Percentiles rank a stretch among this genome's conserved stretches.
phyloP scores from a whole-genome alignment of 164 flowering plant genomes.

The Nelumbo lutea region DNA sequence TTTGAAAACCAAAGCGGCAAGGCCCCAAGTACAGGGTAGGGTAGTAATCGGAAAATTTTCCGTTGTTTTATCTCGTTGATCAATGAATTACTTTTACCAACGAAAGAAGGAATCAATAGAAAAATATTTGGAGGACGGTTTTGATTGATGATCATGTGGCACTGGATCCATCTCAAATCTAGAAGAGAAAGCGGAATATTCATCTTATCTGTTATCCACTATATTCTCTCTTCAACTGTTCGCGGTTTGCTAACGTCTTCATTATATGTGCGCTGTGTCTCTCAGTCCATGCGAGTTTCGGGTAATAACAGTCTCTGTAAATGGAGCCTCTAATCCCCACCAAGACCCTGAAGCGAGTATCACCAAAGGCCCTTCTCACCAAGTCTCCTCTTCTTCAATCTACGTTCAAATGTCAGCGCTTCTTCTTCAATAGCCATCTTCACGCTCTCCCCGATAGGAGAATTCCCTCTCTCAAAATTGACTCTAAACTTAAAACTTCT shows the following conservation, averaged over 20 bases:
- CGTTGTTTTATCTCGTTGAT: no score
- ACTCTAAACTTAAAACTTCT: conserved; percentile 36
- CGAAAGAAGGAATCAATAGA: no score
- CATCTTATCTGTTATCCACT: no score
- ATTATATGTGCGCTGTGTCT: not conserved
- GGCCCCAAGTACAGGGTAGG: no score
- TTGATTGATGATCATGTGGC: no score
- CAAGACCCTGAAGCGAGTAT: conserved; percentile 13
- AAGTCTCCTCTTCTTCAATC: conserved; percentile 17
- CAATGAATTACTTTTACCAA: no score
- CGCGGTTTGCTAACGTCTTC: not conserved
- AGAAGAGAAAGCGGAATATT: no score
- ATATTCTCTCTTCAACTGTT: no score
- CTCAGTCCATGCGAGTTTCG: not conserved
- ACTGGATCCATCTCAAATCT: no score
- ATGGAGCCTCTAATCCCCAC: conserved; percentile 37
- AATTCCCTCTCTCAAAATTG: conserved; percentile 16
- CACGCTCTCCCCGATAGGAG: conserved; percentile 3
- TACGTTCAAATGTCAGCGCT: conserved; percentile 7
- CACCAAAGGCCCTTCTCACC: conserved; percentile 11
- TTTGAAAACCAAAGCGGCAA: no score
- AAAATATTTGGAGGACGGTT: no score
- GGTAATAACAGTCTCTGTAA: conserved; percentile 1
- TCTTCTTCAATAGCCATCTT: conserved; percentile 11
- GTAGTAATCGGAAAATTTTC: no score